Base-by-base conservation (phyloP, 495 filamentous ascomycete genomes). In the Lineolata rhizophorae region DNA sequence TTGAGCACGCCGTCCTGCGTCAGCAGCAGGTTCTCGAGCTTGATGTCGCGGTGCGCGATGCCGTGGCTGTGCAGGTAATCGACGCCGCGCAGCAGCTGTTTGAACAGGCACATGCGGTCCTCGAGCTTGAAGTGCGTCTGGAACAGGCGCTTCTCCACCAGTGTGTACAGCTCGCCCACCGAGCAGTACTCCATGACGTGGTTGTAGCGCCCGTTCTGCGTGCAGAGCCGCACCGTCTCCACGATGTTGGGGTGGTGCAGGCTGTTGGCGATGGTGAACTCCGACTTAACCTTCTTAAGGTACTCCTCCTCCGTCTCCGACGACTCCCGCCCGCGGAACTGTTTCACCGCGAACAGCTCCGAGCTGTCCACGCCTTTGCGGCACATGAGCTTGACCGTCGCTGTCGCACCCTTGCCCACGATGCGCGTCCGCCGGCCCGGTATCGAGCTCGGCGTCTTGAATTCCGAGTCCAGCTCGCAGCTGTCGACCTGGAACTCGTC, bases 141-240 rank as follows among this genome's bases (percentile, higher is more conserved):
- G 19, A 47, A 47, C 13, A 44, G 37, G 27, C 61, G 57, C 38
- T 66, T 65, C 33, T 63, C 58, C 17, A 81, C 67, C n/a, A 81
- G 46, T 30, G 55, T 56, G 46, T 67, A 76, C 6, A 85, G 56
- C 44, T 85, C 78, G 14, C 77, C 77, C 30, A 71, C 61, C 4
- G 59, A 53, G 54, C 78, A 85, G 39, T 71, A 83, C 46, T 85
- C 77, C 78, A 85, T 85, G 32, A 83, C 77, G 45, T 82, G 73
- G 45, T 74, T 76, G 72, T 72, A 82, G 20, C 66, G 62, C 14
- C 54, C 57, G 18, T 58, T 57, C 40, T 74, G 58, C 18, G 58
- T 67, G 51, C 77, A 80, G 11, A 85, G 52, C 5, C 68, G 65
- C 15, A 75, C 55, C 0, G 74, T 81, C 42, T 70, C 64, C 40